Conservation (phyloP, 2,329 filamentous ascomycete genomes). For the Colletotrichum gloeosporioides region DNA sequence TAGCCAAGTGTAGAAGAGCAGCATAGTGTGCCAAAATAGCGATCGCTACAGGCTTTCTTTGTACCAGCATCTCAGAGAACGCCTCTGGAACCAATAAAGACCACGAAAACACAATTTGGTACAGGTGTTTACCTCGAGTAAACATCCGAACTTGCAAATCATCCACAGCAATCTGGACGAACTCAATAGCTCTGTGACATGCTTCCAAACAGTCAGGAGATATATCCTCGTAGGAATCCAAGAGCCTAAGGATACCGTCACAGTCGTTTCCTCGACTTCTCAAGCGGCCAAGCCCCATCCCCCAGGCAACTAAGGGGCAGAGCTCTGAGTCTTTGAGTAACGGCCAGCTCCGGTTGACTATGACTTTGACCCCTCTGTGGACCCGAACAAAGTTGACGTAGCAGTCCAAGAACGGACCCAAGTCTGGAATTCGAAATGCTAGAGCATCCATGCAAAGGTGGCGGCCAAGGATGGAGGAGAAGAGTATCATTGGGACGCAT, state of each 20-base stretch:
- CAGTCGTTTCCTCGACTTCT: neutral
- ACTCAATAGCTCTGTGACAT: neutral
- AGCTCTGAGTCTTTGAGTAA: neutral
- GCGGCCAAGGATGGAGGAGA: constrained; percentile 36
- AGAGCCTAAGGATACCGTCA: neutral
- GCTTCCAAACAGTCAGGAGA: neutral
- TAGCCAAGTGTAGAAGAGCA: constrained; percentile 29
- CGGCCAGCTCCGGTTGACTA: constrained; percentile 15
- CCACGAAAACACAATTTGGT: constrained; percentile 34
- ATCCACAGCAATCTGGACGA: neutral
- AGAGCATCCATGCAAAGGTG: constrained; percentile 39
- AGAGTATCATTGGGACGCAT: constrained; percentile 37
- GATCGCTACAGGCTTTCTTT: constrained; percentile 27
- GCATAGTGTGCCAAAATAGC: constrained; percentile 33
- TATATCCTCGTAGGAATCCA: constrained; percentile 4
- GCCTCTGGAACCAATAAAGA: constrained; percentile 24
- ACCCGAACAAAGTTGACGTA: constrained; percentile 33
- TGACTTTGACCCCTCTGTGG: constrained; percentile 26
- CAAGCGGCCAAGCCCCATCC: neutral
- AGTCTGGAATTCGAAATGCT: constrained; percentile 24
- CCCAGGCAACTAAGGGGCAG: neutral
- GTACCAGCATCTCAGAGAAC: constrained; percentile 28
- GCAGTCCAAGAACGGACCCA: constrained; percentile 31
- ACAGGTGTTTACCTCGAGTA: neutral
- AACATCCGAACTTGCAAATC: neutral